A percentile compares a stretch with the other conserved stretches of the same genome.
These are phyloP conservation scores for Metarhizium brunneum DNA, from an alignment of 2,329 filamentous ascomycete genomes.

Conservation along the genomic window DNA sequence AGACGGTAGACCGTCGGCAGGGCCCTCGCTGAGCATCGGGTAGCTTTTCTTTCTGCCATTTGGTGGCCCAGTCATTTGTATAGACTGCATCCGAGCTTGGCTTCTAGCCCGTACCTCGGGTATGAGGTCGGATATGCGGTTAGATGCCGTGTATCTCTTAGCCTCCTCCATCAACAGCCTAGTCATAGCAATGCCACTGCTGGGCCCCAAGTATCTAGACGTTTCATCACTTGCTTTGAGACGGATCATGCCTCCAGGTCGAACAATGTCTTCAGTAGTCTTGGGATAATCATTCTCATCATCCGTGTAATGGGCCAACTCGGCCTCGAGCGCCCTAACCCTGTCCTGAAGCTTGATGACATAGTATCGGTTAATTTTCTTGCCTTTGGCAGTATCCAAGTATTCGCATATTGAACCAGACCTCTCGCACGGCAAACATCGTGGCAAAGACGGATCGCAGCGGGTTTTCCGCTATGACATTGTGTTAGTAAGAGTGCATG, in stretches of 20 bases:
- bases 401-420: constrained; percentile 91
- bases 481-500: constrained; percentile 8
- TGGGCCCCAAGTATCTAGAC: constrained; percentile 82
- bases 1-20: constrained; percentile 67
- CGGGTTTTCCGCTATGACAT: constrained; percentile 73
- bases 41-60: constrained; percentile 73
- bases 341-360: constrained; percentile 86
- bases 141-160: constrained; percentile 84
- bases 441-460: constrained; percentile 87
- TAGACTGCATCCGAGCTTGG: constrained; percentile 47
- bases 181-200: constrained; percentile 92
- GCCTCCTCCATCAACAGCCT: constrained; percentile 93
- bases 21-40: constrained; percentile 77
- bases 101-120: constrained; percentile 59
- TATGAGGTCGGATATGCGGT: constrained; percentile 86
- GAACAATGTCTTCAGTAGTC: constrained; percentile 75
- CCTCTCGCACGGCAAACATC: constrained; percentile 86
- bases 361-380: constrained; percentile 82
- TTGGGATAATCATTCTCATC: constrained; percentile 62
- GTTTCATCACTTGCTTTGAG: constrained; percentile 79
- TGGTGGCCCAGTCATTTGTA: constrained; percentile 38
- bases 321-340: constrained; percentile 71
- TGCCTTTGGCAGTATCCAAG: constrained; percentile 79
- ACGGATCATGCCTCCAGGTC: constrained; percentile 75
- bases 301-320: constrained; percentile 70